phyloP scores from a whole-genome alignment of 2,329 filamentous ascomycete genomes.

The Hypoxylon sp. region DNA sequence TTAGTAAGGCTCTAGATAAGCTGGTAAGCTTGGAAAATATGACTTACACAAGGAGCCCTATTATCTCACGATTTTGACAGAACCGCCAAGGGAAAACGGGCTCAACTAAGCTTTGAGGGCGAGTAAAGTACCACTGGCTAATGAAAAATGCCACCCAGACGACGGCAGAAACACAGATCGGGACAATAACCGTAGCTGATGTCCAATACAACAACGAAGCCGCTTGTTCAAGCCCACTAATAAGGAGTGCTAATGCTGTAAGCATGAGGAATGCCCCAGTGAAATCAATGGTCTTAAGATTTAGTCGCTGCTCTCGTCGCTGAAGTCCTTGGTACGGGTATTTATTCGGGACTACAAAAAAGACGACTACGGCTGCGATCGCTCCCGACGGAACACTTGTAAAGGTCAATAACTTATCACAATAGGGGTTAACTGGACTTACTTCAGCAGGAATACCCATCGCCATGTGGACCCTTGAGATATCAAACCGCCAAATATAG shows the following conservation, averaged over 20 bases:
- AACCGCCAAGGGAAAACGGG: conserved; percentile 44
- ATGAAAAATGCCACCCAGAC: conserved; percentile 40
- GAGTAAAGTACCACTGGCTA: neutral
- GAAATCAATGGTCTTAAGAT: conserved; percentile 24
- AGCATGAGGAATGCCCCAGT: conserved; percentile 36
- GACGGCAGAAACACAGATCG: conserved; percentile 27
- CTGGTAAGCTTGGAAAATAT: no score
- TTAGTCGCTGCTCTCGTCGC: no score
- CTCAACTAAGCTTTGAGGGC: conserved; percentile 21
- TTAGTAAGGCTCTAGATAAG: no score
- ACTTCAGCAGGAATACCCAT: conserved; percentile 45
- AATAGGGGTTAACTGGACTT: neutral
- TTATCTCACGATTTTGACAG: conserved; percentile 33
- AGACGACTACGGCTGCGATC: conserved; percentile 8
- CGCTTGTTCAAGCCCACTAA: conserved; percentile 14
- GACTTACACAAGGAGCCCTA: conserved; percentile 43
- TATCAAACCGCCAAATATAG: conserved; percentile 41
- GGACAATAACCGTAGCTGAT: conserved; percentile 15
- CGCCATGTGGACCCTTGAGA: conserved; percentile 31
- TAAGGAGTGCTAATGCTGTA: conserved; percentile 26
- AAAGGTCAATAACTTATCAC: neutral
- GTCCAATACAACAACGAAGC: no score
- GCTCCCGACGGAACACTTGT: conserved; percentile 30
- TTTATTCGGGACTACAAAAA: conserved; percentile 26
- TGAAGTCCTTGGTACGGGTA: conserved; percentile 31